Percentiles rank a stretch among this genome's conserved stretches.
These are phyloP conservation scores for Dioscorea dumetorum DNA, from an alignment of 106 monocot genomes.

Conservation along the genomic window DNA sequence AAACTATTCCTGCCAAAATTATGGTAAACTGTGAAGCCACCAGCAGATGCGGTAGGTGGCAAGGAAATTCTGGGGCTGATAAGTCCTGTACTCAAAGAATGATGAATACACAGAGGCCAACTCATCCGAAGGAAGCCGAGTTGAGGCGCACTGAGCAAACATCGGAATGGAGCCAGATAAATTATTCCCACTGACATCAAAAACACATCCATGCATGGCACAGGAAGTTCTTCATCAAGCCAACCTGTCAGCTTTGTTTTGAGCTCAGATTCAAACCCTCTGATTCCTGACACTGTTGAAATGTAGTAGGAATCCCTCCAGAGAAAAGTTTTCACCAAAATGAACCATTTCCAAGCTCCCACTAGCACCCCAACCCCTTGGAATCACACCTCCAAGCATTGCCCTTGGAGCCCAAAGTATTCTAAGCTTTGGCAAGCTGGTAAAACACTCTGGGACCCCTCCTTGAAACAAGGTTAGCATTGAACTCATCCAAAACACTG, in stretches of 20 bases:
- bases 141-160: constrained; percentile 30
- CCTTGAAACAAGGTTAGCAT: constrained; percentile 73
- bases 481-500: constrained; percentile 38
- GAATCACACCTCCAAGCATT: constrained; percentile 54
- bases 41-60: constrained; percentile 12
- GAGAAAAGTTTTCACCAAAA: constrained; percentile 60
- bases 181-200: constrained; percentile 74
- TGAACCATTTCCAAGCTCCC: constrained; percentile 72
- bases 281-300: constrained; percentile 62
- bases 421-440: constrained; percentile 52
- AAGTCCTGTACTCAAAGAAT: constrained; percentile 27
- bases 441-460: constrained; percentile 52
- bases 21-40: constrained; percentile 36
- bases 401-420: constrained; percentile 83
- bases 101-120: constrained; percentile 30
- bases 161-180: constrained; percentile 61
- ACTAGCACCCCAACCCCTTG: constrained; percentile 68
- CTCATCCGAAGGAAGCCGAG: constrained; percentile 11
- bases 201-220: constrained; percentile 73
- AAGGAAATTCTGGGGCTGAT: constrained; percentile 13
- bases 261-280: constrained; percentile 59
- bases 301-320: constrained; percentile 32
- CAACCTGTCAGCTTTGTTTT: constrained; percentile 65
- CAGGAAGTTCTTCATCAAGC: constrained; percentile 39
- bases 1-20: constrained; percentile 71